Evolutionary conservation across 2,329 filamentous ascomycete genomes (phyloP), one percentile per base, ranked within the genome.

Genomic region (Claviceps capensis): DNA sequence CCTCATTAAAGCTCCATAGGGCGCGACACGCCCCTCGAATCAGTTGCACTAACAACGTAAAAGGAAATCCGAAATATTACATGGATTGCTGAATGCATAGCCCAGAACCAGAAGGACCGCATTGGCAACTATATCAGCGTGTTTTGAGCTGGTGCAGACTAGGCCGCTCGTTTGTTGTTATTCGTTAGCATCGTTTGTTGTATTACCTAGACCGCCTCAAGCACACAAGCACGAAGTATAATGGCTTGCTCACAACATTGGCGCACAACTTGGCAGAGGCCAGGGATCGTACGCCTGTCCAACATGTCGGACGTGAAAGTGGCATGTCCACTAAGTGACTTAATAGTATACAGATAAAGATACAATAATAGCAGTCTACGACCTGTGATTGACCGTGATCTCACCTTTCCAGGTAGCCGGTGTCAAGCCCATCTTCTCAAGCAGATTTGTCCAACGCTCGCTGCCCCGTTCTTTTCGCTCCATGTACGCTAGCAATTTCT

Each of bases 1-100:
- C 22, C 43, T 22, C 22, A 22, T 2, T 16, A 22, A 11, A 37
- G 0, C 11, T 14, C 9, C 2, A 7, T 9, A 5, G 23, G 13
- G 5, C 26, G 38, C 13, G 41, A 11, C 9, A 34, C 30, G 9
- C 30, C 23, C 17, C 13, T 34, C 14, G n/a, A 14, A 26, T n/a
- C 13, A 46, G 3, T 14, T 13, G 19, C 50, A 51, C 65, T 72
- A 62, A 76, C 62, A 26, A 42, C 19, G 16, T 5, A 4, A 6
- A 56, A 97, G 90, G 93, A 98, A 85, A 96, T 97, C 62, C 86
- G 93, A 59, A 98, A 98, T 71, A 95, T 98, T 64, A 97, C 93
- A 49, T 98, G 93, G 93, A 98, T 98, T 69, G 86, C 93, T 22
- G 93, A 98, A 71, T 98, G 93, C 73, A 98, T 98, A 78, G 93